These are phyloP conservation scores for Rhizopus delemar DNA, from an alignment of 371 early-diverging fungal genomes.

Conservation along the genomic window DNA sequence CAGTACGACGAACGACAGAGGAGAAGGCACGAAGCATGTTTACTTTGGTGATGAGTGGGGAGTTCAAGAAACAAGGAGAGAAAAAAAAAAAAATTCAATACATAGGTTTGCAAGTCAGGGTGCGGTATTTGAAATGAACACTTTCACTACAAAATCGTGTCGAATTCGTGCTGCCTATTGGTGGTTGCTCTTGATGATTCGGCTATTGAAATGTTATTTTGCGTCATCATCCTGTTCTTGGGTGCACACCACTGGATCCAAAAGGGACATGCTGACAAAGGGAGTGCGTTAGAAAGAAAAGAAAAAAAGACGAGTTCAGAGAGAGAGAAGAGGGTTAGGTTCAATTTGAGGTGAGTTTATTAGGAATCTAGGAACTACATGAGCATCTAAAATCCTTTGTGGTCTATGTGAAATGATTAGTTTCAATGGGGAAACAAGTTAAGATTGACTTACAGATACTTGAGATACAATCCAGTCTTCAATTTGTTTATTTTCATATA, in stretches of 20 bases:
- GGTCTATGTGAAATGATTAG: constrained; percentile 30
- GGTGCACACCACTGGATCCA: too few species aligned
- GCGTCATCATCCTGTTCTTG: too few species aligned
- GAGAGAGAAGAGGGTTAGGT: too few species aligned
- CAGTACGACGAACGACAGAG: constrained; percentile 1
- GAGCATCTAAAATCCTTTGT: constrained; percentile 35
- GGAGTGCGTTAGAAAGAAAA: too few species aligned
- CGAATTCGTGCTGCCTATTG: neutral
- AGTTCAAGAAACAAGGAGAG: neutral
- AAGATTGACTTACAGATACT: constrained; percentile 36
- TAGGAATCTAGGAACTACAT: constrained; percentile 30
- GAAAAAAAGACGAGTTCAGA: too few species aligned
- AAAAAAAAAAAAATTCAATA: constrained; percentile 3
- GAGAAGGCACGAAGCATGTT: constrained; percentile 1
- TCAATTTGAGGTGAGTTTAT: neutral
- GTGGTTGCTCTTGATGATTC: neutral
- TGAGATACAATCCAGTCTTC: constrained; percentile 35
- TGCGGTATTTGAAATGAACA: constrained; percentile 1
- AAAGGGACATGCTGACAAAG: too few species aligned
- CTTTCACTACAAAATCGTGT: constrained; percentile 2
- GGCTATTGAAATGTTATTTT: too few species aligned
- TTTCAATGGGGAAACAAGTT: constrained; percentile 18
- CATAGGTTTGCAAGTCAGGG: neutral
- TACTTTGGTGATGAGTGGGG: constrained; percentile 1
- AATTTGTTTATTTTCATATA: constrained; percentile 32